A percentile compares a stretch with the other conserved stretches of the same genome.
Evolutionary conservation across 2,329 filamentous ascomycete species (phyloP).

Genomic region (Paecilomyces formosus): DNA sequence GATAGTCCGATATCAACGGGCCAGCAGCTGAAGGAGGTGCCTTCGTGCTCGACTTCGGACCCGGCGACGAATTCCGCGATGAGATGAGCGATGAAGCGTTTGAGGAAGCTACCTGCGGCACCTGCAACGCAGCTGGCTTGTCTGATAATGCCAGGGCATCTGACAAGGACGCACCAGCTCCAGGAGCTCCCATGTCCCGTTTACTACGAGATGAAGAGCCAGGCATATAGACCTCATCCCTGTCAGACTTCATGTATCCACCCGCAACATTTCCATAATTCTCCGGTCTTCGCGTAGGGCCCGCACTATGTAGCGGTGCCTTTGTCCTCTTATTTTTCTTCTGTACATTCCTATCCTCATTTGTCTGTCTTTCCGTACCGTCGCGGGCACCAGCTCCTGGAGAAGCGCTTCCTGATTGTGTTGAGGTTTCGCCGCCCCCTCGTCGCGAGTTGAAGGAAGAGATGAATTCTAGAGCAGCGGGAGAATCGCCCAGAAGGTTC

Average conservation of each 20-base stretch:
- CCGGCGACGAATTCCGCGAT: constrained; percentile 36
- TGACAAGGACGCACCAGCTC: constrained; percentile 22
- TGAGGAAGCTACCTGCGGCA: constrained; percentile 33
- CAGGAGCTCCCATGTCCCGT: constrained; percentile 30
- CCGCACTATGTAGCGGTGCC: constrained; percentile 52
- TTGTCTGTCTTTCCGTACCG: constrained; percentile 5
- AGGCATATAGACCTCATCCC: constrained; percentile 66
- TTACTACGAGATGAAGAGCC: constrained; percentile 37
- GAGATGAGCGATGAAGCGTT: constrained; percentile 38
- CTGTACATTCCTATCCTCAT: constrained; percentile 34
- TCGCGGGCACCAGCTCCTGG: constrained; percentile 1
- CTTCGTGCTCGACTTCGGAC: constrained; percentile 29
- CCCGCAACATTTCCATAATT: constrained; percentile 59
- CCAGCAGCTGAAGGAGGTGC: constrained; percentile 63
- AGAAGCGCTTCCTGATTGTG: constrained; percentile 4
- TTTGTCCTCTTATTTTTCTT: constrained; percentile 51
- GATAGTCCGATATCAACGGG: constrained; percentile 70
- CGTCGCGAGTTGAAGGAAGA: constrained; percentile 65
- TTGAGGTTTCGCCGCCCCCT: constrained; percentile 23
- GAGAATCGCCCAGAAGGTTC: constrained; percentile 79
- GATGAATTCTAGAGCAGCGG: constrained; percentile 65
- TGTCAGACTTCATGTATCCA: constrained; percentile 66
- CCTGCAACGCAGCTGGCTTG: constrained; percentile 42
- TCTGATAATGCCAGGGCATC: constrained; percentile 44
- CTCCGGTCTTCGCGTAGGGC: constrained; percentile 55